These are phyloP conservation scores for Alternaria viburni DNA, from an alignment of 2,329 filamentous ascomycete genomes.

Conservation along the genomic window DNA sequence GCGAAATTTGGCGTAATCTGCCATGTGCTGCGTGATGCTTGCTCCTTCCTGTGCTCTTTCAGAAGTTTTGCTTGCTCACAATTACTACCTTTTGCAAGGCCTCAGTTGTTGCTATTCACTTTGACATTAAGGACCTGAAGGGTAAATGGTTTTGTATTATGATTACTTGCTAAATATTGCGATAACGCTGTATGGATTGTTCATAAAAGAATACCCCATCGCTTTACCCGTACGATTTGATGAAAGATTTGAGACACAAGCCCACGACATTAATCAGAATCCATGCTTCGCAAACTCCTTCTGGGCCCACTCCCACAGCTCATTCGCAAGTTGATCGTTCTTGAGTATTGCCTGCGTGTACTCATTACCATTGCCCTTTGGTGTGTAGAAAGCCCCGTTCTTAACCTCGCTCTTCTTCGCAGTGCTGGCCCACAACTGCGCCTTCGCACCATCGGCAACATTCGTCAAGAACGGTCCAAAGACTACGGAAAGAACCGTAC, in stretches of 20 bases:
- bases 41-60: neutral
- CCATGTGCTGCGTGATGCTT: neutral
- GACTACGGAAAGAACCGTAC: neutral
- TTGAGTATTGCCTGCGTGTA: constrained; percentile 10
- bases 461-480: neutral
- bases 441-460: constrained; percentile 33
- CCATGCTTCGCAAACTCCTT: constrained; percentile 19
- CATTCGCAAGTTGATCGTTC: constrained; percentile 16
- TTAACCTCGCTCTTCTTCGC: constrained; percentile 43
- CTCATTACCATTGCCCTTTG: constrained; percentile 35
- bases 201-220: neutral
- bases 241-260: neutral
- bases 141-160: neutral
- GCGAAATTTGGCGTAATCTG: neutral
- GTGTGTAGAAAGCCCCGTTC: constrained; percentile 49
- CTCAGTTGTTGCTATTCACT: neutral
- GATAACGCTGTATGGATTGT: neutral
- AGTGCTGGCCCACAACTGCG: constrained; percentile 52
- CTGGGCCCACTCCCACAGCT: constrained; percentile 33
- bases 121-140: neutral
- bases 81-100: neutral
- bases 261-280: neutral
- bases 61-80: neutral
- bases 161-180: neutral
- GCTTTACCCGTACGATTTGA: neutral